Percentiles rank a stretch among this genome's conserved stretches.
Evolutionary conservation across 805 yeast genomes (phyloP).

Genomic region (Yamadazyma takamatsuzukensis): DNA sequence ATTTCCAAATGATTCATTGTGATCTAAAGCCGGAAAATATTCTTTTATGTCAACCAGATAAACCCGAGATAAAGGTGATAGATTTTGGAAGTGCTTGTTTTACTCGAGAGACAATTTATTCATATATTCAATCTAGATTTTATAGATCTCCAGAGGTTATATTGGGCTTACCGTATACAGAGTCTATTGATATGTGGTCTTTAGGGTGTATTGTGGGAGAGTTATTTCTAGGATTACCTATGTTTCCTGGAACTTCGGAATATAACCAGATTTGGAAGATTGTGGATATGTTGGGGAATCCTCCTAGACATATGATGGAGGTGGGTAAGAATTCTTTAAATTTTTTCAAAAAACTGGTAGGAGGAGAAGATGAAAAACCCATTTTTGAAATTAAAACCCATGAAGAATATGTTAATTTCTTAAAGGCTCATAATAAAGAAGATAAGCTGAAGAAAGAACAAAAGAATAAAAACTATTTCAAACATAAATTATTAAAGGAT

Average conservation of each 20-base stretch:
- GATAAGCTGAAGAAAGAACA: conserved; percentile 49
- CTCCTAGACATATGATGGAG: conserved; percentile 96
- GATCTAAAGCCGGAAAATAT: conserved; percentile 97
- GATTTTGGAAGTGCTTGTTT: conserved; percentile 97
- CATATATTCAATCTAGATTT: conserved; percentile 89
- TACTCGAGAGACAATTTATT: conserved; percentile 81
- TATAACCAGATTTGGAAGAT: conserved; percentile 85
- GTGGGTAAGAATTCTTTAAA: conserved; percentile 82
- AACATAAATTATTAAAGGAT: conserved; percentile 59
- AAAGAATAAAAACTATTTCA: conserved; percentile 83
- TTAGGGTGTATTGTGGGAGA: conserved; percentile 92
- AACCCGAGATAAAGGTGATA: conserved; percentile 84
- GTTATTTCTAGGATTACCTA: conserved; percentile 83
- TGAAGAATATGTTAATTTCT: conserved; percentile 33
- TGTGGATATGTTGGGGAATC: conserved; percentile 75
- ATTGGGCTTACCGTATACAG: conserved; percentile 85
- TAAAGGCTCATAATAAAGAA: conserved; percentile 25
- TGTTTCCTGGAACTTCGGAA: conserved; percentile 93
- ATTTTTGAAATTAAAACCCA: conserved; percentile 28
- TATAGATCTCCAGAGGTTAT: conserved; percentile 95
- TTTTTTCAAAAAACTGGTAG: conserved; percentile 51
- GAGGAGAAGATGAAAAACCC: conserved; percentile 18
- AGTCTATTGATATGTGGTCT: conserved; percentile 97
- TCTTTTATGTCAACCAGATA: conserved; percentile 70
- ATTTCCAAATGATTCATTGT: conserved; percentile 85